Percentiles rank a stretch among this genome's conserved stretches.
Conservation (phyloP, 2,329 filamentous ascomycete species). For the Cryphonectria radicalis region DNA sequence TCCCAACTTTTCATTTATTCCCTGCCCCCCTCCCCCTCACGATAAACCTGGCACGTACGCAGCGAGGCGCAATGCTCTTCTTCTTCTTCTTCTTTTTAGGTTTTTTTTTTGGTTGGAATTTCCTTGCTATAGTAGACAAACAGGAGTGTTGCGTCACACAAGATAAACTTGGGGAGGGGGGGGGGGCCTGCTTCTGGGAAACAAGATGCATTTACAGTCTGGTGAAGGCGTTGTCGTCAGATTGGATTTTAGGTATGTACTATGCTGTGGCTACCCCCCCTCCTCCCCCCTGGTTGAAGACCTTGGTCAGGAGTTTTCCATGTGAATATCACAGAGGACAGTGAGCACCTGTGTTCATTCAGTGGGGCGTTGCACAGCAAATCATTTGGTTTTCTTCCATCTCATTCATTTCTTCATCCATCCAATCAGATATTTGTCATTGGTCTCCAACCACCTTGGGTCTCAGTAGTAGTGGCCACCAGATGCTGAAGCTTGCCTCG, state of each 20-base stretch:
- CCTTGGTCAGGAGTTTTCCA: not conserved
- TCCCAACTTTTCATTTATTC: not conserved
- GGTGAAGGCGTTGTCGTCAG: not conserved
- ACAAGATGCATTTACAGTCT: not conserved
- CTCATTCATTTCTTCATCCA: constrained; percentile 26
- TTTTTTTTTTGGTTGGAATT: not conserved
- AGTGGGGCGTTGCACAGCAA: not conserved
- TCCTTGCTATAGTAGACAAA: no score
- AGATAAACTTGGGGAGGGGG: no score
- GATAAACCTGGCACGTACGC: not conserved
- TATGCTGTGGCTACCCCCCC: not conserved
- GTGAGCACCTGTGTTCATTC: not conserved
- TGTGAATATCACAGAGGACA: not conserved
- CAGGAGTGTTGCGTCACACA: no score
- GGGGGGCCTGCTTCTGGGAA: no score
- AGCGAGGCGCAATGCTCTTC: not conserved
- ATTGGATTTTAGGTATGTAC: not conserved
- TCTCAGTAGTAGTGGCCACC: constrained; percentile 18
- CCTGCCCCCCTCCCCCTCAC: not conserved
- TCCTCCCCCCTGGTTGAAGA: not conserved
- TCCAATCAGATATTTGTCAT: constrained; percentile 23
- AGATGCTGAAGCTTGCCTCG: constrained; percentile 15
- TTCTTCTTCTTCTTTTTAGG: not conserved
- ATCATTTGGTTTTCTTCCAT: constrained; percentile 18
- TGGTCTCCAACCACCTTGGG: constrained; percentile 22